A percentile compares a stretch with the other conserved stretches of the same genome.
Evolutionary conservation across 805 yeast genomes (phyloP).

Genomic region (Maudiozyma turicensis): DNA sequence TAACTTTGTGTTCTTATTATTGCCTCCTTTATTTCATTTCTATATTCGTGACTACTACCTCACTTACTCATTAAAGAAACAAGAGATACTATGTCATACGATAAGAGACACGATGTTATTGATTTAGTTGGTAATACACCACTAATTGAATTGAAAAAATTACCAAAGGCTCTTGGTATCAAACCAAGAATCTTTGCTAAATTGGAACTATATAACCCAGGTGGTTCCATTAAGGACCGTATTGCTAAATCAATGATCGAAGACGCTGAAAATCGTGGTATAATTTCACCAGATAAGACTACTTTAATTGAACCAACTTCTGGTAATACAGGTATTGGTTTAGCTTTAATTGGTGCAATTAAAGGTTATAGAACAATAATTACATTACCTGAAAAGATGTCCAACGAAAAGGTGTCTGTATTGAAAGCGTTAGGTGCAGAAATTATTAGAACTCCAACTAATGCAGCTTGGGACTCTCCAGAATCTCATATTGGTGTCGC

Average conservation of each 20-base stretch:
- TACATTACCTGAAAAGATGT: constrained; percentile 86
- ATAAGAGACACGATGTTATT: constrained; percentile 39
- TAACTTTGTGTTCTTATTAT: too few species aligned
- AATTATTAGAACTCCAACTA: constrained; percentile 83
- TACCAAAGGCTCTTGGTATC: constrained; percentile 68
- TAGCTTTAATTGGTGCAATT: constrained; percentile 80
- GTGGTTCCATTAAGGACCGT: constrained; percentile 85
- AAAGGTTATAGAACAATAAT: constrained; percentile 80
- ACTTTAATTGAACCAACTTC: constrained; percentile 85
- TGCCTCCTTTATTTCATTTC: too few species aligned
- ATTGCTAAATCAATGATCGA: constrained; percentile 81
- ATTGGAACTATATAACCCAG: constrained; percentile 76
- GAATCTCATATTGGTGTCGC: constrained; percentile 90
- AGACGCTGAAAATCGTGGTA: constrained; percentile 70
- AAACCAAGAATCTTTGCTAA: constrained; percentile 66
- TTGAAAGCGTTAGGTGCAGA: constrained; percentile 86
- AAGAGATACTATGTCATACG: constrained; percentile 5
- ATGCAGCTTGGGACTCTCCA: constrained; percentile 89
- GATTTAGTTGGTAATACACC: constrained; percentile 86
- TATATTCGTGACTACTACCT: too few species aligned
- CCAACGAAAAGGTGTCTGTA: constrained; percentile 81
- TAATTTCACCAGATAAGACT: constrained; percentile 67
- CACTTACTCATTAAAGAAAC: too few species aligned
- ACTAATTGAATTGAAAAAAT: constrained; percentile 58
- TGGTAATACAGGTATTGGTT: constrained; percentile 87